Evolutionary conservation across 2,329 filamentous ascomycete species (phyloP).

Genomic region (Xenosphaeropsis pyriputrescens): DNA sequence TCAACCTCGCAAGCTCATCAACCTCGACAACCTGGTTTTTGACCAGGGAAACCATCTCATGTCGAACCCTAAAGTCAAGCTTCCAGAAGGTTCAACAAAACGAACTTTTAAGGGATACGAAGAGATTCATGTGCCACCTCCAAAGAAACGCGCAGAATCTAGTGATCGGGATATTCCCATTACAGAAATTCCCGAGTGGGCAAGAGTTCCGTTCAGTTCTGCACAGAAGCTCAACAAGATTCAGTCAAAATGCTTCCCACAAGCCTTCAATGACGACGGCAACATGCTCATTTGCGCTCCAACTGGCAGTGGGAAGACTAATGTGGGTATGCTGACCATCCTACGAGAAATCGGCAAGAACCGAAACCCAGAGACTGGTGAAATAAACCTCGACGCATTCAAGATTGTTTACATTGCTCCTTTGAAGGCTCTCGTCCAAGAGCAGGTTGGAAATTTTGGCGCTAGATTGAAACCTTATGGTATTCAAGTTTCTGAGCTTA

Average conservation of each 20-base stretch:
- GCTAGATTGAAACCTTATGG: slow-evolving; percentile 82
- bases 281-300: slow-evolving; percentile 98
- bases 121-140: slow-evolving; percentile 91
- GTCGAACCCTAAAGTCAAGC: slow-evolving; percentile 93
- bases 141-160: slow-evolving; percentile 73
- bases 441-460: slow-evolving; percentile 96
- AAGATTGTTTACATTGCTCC: slow-evolving; percentile 98
- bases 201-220: slow-evolving; percentile 69
- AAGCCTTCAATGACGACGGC: slow-evolving; percentile 84
- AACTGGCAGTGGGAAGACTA: slow-evolving; percentile 95
- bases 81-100: slow-evolving; percentile 91
- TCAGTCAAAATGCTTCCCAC: slow-evolving; percentile 83
- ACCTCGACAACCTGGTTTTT: slow-evolving; percentile 90
- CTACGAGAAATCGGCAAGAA: slow-evolving; percentile 95
- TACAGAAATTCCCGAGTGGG: slow-evolving; percentile 84
- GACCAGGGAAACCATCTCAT: slow-evolving; percentile 98
- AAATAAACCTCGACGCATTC: slow-evolving; percentile 90
- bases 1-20: slow-evolving; percentile 76
- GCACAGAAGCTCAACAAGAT: slow-evolving; percentile 87
- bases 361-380: slow-evolving; percentile 74
- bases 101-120: slow-evolving; percentile 96
- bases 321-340: slow-evolving; percentile 95
- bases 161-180: slow-evolving; percentile 73
- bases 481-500: slow-evolving; percentile 87
- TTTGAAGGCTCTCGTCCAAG: slow-evolving; percentile 87